Conservation (phyloP, 371 early-diverging fungal genomes). For the Blakeslea trispora region DNA sequence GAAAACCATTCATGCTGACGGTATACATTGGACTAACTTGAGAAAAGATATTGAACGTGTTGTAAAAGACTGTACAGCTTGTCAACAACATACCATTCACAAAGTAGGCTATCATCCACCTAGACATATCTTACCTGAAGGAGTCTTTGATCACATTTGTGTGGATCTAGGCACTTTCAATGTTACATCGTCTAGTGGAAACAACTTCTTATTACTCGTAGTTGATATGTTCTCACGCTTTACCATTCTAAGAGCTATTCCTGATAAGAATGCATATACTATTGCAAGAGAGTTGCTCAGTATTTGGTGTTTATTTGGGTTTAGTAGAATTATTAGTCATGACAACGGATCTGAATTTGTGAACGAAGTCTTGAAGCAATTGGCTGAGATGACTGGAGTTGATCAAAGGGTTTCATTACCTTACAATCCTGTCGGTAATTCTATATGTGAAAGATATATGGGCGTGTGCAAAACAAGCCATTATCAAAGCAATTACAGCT, state of each 20-base stretch:
- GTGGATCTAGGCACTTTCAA: conserved; percentile 9
- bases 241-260: neutral
- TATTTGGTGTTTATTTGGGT: too few species aligned
- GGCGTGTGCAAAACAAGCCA: too few species aligned
- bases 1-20: conserved; percentile 1
- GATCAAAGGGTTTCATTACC: too few species aligned
- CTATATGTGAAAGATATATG: too few species aligned
- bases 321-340: too few species aligned
- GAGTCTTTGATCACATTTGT: neutral
- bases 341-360: too few species aligned
- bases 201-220: conserved; percentile 5
- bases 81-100: neutral
- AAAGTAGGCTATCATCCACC: conserved; percentile 8
- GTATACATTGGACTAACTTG: conserved; percentile 16
- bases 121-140: neutral
- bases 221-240: conserved; percentile 6
- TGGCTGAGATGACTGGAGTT: too few species aligned
- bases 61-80: neutral
- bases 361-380: too few species aligned
- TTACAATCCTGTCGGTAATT: too few species aligned
- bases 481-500: too few species aligned
- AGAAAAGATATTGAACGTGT: neutral
- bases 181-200: neutral
- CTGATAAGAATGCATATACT: conserved; percentile 2
- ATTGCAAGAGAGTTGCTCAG: too few species aligned